These are phyloP conservation scores for Schizosaccharomyces cryophilus DNA, from an alignment of 805 yeast species.

Conservation along the genomic window DNA sequence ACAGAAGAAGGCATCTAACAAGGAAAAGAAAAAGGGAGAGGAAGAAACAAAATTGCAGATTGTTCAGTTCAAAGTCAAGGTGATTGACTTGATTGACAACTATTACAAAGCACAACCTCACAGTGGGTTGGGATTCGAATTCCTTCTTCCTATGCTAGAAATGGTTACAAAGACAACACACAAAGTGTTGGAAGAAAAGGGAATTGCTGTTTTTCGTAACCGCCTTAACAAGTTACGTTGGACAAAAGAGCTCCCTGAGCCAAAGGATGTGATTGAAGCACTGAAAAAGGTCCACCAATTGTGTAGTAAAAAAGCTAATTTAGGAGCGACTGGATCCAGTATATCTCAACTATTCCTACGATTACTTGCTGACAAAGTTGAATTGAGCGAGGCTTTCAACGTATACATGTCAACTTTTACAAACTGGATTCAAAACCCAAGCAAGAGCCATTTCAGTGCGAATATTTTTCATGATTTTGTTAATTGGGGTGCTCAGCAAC, in stretches of 20 bases:
- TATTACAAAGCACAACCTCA: conserved; percentile 25
- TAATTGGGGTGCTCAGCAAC: conserved; percentile 2
- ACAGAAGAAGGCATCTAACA: conserved; percentile 41
- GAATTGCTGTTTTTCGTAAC: background rate
- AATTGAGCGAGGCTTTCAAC: background rate
- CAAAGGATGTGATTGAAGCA: background rate
- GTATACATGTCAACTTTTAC: background rate
- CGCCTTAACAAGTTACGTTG: background rate
- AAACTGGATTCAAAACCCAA: background rate
- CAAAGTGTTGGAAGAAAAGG: background rate
- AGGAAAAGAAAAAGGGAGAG: conserved; percentile 38
- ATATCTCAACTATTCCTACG: background rate
- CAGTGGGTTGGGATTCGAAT: conserved; percentile 17
- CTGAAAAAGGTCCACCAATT: background rate
- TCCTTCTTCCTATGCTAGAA: conserved; percentile 31
- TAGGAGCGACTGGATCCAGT: background rate
- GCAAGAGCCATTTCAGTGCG: background rate
- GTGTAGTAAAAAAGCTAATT: background rate
- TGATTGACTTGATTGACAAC: conserved; percentile 51
- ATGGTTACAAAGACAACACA: conserved; percentile 36
- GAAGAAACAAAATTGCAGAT: conserved; percentile 58
- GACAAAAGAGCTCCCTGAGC: background rate
- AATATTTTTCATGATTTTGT: background rate
- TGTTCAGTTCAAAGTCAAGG: conserved; percentile 49
- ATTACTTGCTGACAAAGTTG: background rate